Evolutionary conservation across 352 stramenopile species (phyloP), one percentile per base, ranked within the genome.

Genomic region (Pythium sp.): DNA sequence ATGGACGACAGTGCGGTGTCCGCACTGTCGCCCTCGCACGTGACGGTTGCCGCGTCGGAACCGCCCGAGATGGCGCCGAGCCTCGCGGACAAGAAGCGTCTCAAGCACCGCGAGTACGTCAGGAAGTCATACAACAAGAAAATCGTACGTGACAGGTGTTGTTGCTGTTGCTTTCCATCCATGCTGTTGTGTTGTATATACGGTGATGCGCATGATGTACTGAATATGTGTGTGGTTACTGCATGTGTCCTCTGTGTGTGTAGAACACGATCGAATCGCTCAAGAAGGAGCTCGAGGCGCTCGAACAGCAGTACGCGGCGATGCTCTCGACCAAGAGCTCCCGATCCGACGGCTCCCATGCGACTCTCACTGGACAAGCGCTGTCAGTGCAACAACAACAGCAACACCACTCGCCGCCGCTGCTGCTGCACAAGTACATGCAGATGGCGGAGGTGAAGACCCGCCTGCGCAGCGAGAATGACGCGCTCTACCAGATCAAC

Each of bases 201-300:
- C n/a, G n/a, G n/a, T n/a, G n/a, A n/a, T n/a, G n/a, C n/a, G n/a
- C n/a, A n/a, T n/a, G n/a, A n/a, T n/a, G n/a, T n/a, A n/a, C n/a
- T n/a, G n/a, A n/a, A n/a, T 32, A 32, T 62, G 2, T 58, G 14
- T 30, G 18, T 34, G 24, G 36, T 14, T 47, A 53, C 53, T 53
- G 32, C 9, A 9, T 36, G 32, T 43, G 28, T 32, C 2, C n/a
- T n/a, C n/a, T 63, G 18, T 62, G 22, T 55, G 32, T 56, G 46
- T 54, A 91, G 82, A 81, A 61, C 55, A 87, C 78, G 47, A 74
- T 91, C 28, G 62, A 78, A 7, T 75, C 81, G 34, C 78, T 91
- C 24, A 78, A 75, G 61, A 68, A 64, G 2, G 77, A 91, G 56
- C 49, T 89, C 20, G 66, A 80, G 15, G 9, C 56, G 20, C 76